Percentiles rank a stretch among this genome's conserved stretches.
phyloP scores from a whole-genome alignment of 805 yeast species.

The Candida easanensis region DNA sequence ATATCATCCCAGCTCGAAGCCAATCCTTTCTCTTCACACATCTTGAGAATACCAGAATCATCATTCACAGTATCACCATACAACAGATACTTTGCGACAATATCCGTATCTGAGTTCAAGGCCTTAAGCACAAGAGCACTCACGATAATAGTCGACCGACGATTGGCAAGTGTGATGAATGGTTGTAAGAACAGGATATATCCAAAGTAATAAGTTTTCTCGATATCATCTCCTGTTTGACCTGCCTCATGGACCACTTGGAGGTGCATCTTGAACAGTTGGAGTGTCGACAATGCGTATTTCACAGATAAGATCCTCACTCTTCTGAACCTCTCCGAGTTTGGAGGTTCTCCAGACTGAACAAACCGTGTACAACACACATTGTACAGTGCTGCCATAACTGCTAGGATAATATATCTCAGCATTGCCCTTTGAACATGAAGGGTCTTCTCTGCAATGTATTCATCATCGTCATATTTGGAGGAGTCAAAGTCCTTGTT shows the following conservation, averaged over 20 bases:
- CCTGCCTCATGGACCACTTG: conserved; percentile 1
- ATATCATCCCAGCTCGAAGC: neutral
- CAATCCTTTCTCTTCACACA: conserved; percentile 6
- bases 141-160: conserved; percentile 4
- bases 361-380: conserved; percentile 1
- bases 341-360: conserved; percentile 3
- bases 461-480: conserved; percentile 1
- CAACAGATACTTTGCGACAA: conserved; percentile 8
- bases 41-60: conserved; percentile 7
- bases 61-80: neutral
- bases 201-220: conserved; percentile 8
- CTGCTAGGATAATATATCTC: conserved; percentile 5
- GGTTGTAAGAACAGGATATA: conserved; percentile 6
- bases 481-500: conserved; percentile 1
- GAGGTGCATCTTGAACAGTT: conserved; percentile 5
- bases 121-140: neutral
- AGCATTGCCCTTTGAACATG: conserved; percentile 4
- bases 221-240: neutral
- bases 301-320: conserved; percentile 4
- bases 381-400: conserved; percentile 7
- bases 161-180: conserved; percentile 2
- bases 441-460: conserved; percentile 2
- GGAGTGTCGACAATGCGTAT: conserved; percentile 7
- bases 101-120: conserved; percentile 1
- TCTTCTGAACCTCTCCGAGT: conserved; percentile 3